Conservation (phyloP, 257 asterid species). For the Nicotiana undulata region DNA sequence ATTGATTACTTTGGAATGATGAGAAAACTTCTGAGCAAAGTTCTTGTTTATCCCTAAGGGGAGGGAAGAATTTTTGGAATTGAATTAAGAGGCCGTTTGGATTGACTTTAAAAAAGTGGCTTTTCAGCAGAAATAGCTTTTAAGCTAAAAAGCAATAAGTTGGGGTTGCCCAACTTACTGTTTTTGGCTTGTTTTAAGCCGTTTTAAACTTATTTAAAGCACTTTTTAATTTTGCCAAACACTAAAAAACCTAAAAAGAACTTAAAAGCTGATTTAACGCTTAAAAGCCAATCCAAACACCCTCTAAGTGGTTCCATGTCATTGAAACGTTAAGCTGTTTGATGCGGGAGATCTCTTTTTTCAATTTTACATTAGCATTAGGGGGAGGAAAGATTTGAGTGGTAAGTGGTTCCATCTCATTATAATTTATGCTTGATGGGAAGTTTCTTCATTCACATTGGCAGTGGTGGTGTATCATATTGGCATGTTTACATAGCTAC, state of each 20-base stretch:
- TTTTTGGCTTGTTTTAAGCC: no score
- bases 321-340: not conserved
- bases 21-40: not conserved
- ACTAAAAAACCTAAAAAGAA: no score
- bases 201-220: no score
- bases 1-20: not conserved
- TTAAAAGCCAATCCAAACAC: no score
- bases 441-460: not conserved
- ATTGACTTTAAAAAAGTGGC: no score
- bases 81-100: no score
- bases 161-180: no score
- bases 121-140: no score
- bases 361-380: not conserved
- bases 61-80: not conserved
- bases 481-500: no score
- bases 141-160: no score
- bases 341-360: not conserved
- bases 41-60: not conserved
- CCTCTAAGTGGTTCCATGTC: not conserved
- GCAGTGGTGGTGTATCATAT: not conserved
- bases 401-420: not conserved
- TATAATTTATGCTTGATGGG: not conserved
- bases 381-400: not conserved
- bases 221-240: no score
- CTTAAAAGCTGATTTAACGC: no score